These are phyloP conservation scores for Anthoceros angustus DNA, from an alignment of 225 moss, liverwort and hornwort genomes.

Conservation along the genomic window DNA sequence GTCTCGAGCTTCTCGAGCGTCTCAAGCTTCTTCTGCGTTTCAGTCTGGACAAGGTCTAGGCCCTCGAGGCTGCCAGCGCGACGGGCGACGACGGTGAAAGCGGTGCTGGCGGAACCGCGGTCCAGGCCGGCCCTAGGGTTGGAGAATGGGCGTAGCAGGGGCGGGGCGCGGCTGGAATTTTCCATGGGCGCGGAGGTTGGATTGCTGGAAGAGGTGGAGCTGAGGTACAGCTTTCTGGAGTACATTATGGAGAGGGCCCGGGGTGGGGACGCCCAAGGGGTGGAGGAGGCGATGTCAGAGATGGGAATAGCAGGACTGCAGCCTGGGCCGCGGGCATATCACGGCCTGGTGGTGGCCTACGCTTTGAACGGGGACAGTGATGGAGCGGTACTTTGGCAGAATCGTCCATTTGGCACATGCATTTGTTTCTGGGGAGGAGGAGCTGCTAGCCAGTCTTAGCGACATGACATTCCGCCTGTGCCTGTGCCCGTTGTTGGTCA, in stretches of 20 bases:
- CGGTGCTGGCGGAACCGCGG: background rate
- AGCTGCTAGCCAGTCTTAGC: background rate
- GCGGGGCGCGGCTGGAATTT: background rate
- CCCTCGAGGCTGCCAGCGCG: background rate
- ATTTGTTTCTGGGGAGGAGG: background rate
- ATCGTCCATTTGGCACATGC: constrained; percentile 1
- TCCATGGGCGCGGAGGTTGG: background rate
- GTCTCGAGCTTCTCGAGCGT: background rate
- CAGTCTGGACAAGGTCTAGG: background rate
- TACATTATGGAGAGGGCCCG: constrained; percentile 79
- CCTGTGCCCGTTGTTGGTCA: background rate
- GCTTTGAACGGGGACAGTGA: constrained; percentile 55
- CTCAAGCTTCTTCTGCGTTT: background rate
- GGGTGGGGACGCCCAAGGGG: constrained; percentile 55
- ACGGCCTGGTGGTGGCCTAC: constrained; percentile 70
- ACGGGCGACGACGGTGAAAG: background rate
- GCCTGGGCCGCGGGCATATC: constrained; percentile 74
- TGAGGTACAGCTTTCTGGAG: constrained; percentile 80
- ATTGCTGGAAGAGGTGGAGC: constrained; percentile 41
- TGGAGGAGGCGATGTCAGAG: constrained; percentile 74
- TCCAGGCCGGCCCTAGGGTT: background rate
- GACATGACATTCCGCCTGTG: background rate
- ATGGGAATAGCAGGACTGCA: constrained; percentile 78
- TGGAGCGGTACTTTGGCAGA: constrained; percentile 52
- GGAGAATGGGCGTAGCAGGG: background rate